Conservation (phyloP, 1,284 basidiomycete species). For the Ustilago crameri region DNA sequence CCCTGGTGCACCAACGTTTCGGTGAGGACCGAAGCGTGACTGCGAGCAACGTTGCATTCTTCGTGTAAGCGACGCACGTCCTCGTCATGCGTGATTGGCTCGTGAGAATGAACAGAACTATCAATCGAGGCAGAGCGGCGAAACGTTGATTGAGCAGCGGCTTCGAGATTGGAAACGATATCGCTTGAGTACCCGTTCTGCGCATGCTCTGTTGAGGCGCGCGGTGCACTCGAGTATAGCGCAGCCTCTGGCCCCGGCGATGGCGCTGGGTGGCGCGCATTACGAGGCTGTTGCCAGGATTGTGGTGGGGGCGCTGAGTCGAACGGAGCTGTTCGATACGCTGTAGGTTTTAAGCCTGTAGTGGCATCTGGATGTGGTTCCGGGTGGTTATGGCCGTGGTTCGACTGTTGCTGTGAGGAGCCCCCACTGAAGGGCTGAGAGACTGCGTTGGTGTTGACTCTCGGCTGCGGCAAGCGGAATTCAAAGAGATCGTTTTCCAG, state of each 20-base stretch:
- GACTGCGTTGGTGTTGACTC: neutral
- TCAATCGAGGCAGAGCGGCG: slow-evolving; percentile 10
- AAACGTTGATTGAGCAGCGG: slow-evolving; percentile 24
- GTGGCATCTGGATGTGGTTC: neutral
- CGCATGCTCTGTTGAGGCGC: neutral
- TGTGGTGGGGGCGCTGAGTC: neutral
- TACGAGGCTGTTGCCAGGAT: neutral
- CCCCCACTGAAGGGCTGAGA: slow-evolving; percentile 1
- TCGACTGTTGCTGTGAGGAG: slow-evolving; percentile 5
- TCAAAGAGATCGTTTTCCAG: slow-evolving; percentile 39
- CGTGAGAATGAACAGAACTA: slow-evolving; percentile 3
- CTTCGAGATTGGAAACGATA: slow-evolving; percentile 31
- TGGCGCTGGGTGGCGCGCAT: neutral
- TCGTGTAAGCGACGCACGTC: slow-evolving; percentile 56
- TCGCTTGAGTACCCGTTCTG: slow-evolving; percentile 2
- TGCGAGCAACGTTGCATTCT: slow-evolving; percentile 54
- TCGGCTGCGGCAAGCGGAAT: slow-evolving; percentile 39
- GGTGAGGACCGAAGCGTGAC: slow-evolving; percentile 46
- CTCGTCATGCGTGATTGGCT: slow-evolving; percentile 29
- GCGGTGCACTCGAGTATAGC: neutral
- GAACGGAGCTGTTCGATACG: neutral
- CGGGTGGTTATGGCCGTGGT: neutral
- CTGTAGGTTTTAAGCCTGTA: neutral
- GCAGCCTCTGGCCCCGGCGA: neutral
- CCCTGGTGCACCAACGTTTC: slow-evolving; percentile 48